Percentiles rank a stretch among this genome's conserved stretches.
These are phyloP conservation scores for Epipyxis sp. DNA, from an alignment of 108 stramenopile species.

Conservation along the genomic window DNA sequence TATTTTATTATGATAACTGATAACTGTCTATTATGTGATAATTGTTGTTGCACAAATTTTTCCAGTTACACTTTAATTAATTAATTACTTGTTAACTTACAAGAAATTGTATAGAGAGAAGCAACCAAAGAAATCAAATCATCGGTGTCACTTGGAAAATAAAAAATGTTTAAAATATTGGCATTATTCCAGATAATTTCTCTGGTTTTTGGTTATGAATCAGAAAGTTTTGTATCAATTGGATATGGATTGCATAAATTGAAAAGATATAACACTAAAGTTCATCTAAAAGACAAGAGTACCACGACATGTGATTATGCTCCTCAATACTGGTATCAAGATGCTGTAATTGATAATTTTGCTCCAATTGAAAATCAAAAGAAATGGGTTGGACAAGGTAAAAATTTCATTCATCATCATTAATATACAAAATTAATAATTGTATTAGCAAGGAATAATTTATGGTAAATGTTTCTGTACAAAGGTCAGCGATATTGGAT, in stretches of 20 bases:
- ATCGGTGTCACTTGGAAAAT: too few relatives aligned
- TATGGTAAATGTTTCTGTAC: too few relatives aligned
- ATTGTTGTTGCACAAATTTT: too few relatives aligned
- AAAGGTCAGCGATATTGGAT: conserved; percentile 46
- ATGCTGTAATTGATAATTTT: conserved; percentile 33
- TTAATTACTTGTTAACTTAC: too few relatives aligned
- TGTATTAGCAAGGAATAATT: too few relatives aligned
- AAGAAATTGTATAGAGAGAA: too few relatives aligned
- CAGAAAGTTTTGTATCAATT: background rate
- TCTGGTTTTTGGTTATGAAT: background rate
- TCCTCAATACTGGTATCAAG: background rate
- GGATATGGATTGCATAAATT: background rate
- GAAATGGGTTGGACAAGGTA: conserved; percentile 2
- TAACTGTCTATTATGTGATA: too few relatives aligned
- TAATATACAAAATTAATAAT: too few relatives aligned
- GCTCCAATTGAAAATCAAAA: conserved; percentile 19
- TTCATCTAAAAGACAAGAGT: background rate
- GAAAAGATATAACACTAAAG: background rate
- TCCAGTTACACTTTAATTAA: too few relatives aligned
- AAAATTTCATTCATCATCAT: too few relatives aligned
- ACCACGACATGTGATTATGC: conserved; percentile 22
- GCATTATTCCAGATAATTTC: background rate
- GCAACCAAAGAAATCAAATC: too few relatives aligned
- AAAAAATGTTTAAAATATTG: background rate
- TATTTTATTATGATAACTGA: too few relatives aligned